Evolutionary conservation across 148 eudicot species (phyloP), one percentile per base, ranked within the genome.

Genomic region (Chenopodium quinoa): DNA sequence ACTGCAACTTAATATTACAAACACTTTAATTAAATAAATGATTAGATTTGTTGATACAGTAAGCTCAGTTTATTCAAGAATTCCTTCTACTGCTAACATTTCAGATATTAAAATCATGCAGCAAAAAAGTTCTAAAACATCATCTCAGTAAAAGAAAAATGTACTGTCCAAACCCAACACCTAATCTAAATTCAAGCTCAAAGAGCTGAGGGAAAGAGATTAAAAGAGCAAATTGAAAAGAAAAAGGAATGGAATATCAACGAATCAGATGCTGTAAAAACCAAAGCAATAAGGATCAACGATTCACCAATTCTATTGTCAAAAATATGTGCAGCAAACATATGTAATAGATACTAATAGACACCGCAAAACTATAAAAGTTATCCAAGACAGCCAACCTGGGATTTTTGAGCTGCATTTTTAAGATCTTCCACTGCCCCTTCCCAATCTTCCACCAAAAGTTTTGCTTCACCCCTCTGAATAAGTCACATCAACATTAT

Each of bases 401-500:
- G 95, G 62, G 97, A 95, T 80, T 95, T 95, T 84, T 95, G 93
- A 82, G 92, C 95, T 63, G 97, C 98, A 82, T 86, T 80, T 88
- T 91, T 94, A 67, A 94, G 82, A 86, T 94, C 98, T 75, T 92
- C 93, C 23, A 93, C 97, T 71, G 98, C 98, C 80, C 98, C 98
- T 76, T 93, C 98, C 93, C 93, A 94, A 75, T 94, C 98, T 89
- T 94, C 95, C 56, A 80, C 77, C 74, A 94, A 84, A 80, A 93
- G 90, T 83, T 94, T 94, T 50, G 95, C 98, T 90, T 94, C 98
- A 68, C 97, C 98, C 83, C 98, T 91, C 98, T 93, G 88, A 25
- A 78, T 83, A 82, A 85, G 66, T 76, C 34, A 82, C 7, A 72
- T 17, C 16, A 78, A 54, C 37, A 23, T 62, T 46, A 50, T 83